Percentiles rank a stretch among this genome's conserved stretches.
These are phyloP conservation scores for Fusarium anthophilum DNA, from an alignment of 2,329 filamentous ascomycete genomes.

Conservation along the genomic window DNA sequence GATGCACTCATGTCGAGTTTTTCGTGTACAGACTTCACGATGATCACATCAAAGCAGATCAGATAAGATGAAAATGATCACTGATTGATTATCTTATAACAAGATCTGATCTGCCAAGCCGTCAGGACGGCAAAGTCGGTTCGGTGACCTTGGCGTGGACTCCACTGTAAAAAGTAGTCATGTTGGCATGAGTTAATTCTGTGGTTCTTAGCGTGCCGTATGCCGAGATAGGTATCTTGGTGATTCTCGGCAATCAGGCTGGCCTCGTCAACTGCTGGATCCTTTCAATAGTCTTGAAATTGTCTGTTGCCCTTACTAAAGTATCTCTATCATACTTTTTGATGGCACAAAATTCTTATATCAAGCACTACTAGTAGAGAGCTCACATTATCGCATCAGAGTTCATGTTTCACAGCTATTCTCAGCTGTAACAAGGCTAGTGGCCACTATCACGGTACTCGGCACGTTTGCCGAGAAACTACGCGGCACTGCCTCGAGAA, in stretches of 20 bases:
- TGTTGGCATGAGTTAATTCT: neutral
- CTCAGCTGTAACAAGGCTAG: neutral
- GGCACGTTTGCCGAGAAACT: neutral
- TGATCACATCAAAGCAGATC: neutral
- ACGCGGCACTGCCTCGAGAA: neutral
- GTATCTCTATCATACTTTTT: neutral
- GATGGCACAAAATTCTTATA: neutral
- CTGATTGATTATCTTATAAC: neutral
- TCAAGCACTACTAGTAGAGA: rapidly evolving
- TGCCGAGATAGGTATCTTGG: neutral
- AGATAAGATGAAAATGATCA: neutral
- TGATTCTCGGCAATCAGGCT: neutral
- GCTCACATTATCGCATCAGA: too few species aligned
- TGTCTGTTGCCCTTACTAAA: neutral
- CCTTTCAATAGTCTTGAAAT: too few species aligned
- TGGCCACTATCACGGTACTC: neutral
- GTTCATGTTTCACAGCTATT: neutral
- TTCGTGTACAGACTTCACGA: neutral
- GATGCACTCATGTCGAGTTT: neutral
- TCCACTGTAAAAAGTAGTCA: neutral
- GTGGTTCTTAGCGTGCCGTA: neutral
- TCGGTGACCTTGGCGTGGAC: neutral
- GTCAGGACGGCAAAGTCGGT: neutral
- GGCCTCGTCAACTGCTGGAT: neutral
- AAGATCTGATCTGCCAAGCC: conserved; percentile 3